A percentile compares a stretch with the other conserved stretches of the same genome.
phyloP scores from a whole-genome alignment of 768 basidiomycete species.

The Pholiota molesta region DNA sequence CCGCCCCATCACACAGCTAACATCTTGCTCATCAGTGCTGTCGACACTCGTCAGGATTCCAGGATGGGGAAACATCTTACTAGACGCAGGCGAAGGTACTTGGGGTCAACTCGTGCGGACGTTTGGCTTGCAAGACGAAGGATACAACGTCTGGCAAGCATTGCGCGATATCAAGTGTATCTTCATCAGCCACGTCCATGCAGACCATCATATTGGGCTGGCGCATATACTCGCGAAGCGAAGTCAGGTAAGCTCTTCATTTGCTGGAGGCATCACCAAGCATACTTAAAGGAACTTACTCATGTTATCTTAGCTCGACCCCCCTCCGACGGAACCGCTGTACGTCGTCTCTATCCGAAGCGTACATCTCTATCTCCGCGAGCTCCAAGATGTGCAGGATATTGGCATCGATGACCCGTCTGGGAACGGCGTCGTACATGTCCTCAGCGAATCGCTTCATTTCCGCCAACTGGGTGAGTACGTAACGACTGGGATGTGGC shows the following conservation, averaged over 20 bases:
- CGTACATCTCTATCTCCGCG: slow-evolving; percentile 69
- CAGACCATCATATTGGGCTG: slow-evolving; percentile 89
- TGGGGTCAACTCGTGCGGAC: slow-evolving; percentile 85
- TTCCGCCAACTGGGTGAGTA: slow-evolving; percentile 42
- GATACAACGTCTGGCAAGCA: slow-evolving; percentile 53
- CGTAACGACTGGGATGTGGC: slow-evolving; percentile 42
- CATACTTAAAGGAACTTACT: background rate
- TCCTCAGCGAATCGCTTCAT: slow-evolving; percentile 60
- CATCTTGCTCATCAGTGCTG: slow-evolving; percentile 51
- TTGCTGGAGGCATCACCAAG: background rate
- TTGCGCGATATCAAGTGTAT: slow-evolving; percentile 77
- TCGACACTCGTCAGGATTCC: slow-evolving; percentile 81
- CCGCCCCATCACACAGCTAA: background rate
- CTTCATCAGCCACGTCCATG: slow-evolving; percentile 90
- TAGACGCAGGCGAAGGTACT: slow-evolving; percentile 92
- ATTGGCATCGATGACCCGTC: slow-evolving; percentile 58
- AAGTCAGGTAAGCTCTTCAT: slow-evolving; percentile 47
- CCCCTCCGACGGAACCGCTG: slow-evolving; percentile 62
- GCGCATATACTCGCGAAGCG: slow-evolving; percentile 74
- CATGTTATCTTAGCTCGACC: slow-evolving; percentile 55
- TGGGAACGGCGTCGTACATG: slow-evolving; percentile 53
- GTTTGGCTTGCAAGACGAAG: slow-evolving; percentile 56
- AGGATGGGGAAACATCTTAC: slow-evolving; percentile 67
- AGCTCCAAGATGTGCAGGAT: slow-evolving; percentile 72
- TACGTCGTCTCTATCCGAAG: slow-evolving; percentile 67